A percentile compares a stretch with the other conserved stretches of the same genome.
These are phyloP conservation scores for Diaporthe destruens DNA, from an alignment of 2,329 filamentous ascomycete species.

Conservation along the genomic window DNA sequence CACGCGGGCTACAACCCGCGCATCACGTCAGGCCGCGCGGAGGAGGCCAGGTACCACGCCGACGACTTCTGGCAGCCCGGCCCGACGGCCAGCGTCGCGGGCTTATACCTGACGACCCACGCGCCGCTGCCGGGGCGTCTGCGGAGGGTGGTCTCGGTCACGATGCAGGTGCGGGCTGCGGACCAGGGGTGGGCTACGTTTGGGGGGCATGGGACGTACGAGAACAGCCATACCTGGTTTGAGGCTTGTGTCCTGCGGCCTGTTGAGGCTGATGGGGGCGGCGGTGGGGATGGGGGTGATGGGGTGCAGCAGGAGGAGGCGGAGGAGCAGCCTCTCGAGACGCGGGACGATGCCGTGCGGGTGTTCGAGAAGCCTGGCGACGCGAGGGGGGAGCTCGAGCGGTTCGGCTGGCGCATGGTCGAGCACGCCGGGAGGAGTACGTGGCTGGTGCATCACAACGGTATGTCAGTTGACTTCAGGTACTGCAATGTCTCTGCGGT, in stretches of 20 bases:
- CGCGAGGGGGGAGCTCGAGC: not conserved
- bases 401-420: constrained; percentile 6
- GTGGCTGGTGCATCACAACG: constrained; percentile 30
- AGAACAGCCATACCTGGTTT: constrained; percentile 44
- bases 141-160: not conserved
- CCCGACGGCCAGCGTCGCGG: too few species aligned
- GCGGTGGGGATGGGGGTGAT: not conserved
- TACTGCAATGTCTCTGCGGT: too few species aligned
- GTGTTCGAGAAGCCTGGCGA: constrained; percentile 4
- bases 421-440: not conserved
- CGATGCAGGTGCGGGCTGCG: not conserved
- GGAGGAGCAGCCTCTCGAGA: not conserved
- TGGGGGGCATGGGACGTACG: too few species aligned
- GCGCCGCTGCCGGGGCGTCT: not conserved
- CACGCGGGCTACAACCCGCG: not conserved
- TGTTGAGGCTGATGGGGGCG: too few species aligned
- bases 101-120: not conserved
- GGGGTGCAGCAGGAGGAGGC: too few species aligned
- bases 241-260: constrained; percentile 44
- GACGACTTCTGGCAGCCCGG: too few species aligned
- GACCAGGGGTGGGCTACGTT: not conserved
- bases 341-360: not conserved
- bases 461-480: too few species aligned
- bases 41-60: not conserved
- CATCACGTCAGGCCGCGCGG: not conserved